These are phyloP conservation scores for Penicillium italicum DNA, from an alignment of 2,329 filamentous ascomycete genomes.

Conservation along the genomic window DNA sequence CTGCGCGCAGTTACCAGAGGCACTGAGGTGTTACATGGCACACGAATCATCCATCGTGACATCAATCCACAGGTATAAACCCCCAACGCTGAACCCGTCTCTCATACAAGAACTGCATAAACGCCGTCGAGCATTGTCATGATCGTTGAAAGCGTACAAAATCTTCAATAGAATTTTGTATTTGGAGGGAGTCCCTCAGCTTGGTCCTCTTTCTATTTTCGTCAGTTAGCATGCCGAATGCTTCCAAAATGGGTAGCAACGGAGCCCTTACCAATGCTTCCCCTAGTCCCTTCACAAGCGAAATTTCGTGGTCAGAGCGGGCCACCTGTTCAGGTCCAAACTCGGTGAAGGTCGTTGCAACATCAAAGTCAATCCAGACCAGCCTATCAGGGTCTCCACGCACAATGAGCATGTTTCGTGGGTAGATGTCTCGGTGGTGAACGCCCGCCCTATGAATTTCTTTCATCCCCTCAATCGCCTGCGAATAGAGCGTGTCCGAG, in stretches of 20 bases:
- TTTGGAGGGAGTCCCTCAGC: conserved; percentile 18
- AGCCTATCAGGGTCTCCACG: too few relatives aligned
- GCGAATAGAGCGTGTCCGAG: too few relatives aligned
- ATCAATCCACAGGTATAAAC: too few relatives aligned
- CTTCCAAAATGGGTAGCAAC: neutral
- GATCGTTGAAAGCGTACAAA: neutral
- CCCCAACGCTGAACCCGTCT: neutral
- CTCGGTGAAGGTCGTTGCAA: neutral
- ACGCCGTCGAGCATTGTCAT: neutral
- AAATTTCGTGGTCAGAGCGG: conserved; percentile 14
- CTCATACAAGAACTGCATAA: neutral
- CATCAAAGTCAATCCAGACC: too few relatives aligned
- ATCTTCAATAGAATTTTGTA: conserved; percentile 19
- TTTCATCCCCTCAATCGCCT: too few relatives aligned
- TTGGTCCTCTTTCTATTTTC: conserved; percentile 19
- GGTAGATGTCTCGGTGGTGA: too few relatives aligned
- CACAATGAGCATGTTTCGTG: too few relatives aligned
- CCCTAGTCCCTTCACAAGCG: conserved; percentile 15
- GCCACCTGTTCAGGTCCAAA: conserved; percentile 5
- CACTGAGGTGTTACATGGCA: too few relatives aligned
- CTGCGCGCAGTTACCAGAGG: too few relatives aligned
- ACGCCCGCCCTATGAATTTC: too few relatives aligned
- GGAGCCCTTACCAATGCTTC: conserved; percentile 8
- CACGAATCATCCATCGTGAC: too few relatives aligned
- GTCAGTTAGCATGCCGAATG: conserved; percentile 4